Evolutionary conservation across 2,329 filamentous ascomycete species (phyloP).

Genomic region (Tolypocladium ovalisporum): DNA sequence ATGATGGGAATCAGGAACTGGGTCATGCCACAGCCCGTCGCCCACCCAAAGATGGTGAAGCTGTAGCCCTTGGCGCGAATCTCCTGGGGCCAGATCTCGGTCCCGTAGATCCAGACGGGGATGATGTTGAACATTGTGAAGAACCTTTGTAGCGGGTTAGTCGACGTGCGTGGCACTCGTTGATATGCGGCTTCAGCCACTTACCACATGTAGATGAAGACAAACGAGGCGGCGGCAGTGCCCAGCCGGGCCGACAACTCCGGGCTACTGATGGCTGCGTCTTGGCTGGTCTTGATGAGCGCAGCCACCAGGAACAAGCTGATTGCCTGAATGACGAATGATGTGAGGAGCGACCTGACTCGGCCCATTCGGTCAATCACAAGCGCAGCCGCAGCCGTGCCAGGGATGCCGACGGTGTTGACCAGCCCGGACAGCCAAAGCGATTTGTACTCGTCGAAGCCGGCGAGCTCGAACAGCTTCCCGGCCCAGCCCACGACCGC

Average conservation of each 20-base stretch:
- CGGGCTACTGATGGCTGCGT: constrained; percentile 3
- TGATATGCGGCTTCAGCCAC: neutral
- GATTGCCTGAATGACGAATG: constrained; percentile 17
- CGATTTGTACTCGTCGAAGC: constrained; percentile 12
- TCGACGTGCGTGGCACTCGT: neutral
- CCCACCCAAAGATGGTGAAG: constrained; percentile 49
- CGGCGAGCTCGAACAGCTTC: constrained; percentile 11
- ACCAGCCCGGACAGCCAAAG: constrained; percentile 34
- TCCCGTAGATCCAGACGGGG: constrained; percentile 23
- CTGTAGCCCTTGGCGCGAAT: constrained; percentile 48
- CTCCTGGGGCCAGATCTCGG: constrained; percentile 45
- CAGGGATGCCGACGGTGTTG: constrained; percentile 40
- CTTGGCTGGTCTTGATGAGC: constrained; percentile 17
- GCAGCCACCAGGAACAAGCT: constrained; percentile 19
- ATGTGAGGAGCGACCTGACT: constrained; percentile 15
- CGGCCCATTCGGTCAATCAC: constrained; percentile 39
- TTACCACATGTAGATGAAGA: constrained; percentile 14
- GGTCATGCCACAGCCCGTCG: constrained; percentile 44
- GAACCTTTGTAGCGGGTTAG: constrained; percentile 7
- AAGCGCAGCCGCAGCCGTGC: constrained; percentile 38
- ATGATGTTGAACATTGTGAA: constrained; percentile 23
- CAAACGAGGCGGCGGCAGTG: constrained; percentile 12
- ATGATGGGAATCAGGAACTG: constrained; percentile 41
- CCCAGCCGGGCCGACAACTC: constrained; percentile 8
- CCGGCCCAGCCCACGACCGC: constrained; percentile 25